These are phyloP conservation scores for Trichomonas vaginalis DNA, from an alignment of 208 protist species.

Conservation along the genomic window DNA sequence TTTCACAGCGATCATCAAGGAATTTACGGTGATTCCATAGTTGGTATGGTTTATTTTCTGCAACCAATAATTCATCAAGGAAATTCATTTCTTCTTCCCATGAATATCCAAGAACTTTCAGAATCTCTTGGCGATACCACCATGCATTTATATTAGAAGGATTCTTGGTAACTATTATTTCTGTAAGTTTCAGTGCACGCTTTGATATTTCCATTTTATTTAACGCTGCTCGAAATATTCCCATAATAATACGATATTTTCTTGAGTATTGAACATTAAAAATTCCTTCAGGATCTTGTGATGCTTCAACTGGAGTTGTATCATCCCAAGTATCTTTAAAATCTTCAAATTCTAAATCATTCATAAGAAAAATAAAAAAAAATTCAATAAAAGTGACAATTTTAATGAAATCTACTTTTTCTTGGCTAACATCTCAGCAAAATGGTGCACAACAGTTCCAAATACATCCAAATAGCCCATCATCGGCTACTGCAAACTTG, in stretches of 20 bases:
- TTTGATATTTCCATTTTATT: neutral
- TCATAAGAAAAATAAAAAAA: neutral
- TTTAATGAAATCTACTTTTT: too few relatives aligned
- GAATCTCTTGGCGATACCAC: neutral
- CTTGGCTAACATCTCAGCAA: too few relatives aligned
- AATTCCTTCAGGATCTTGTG: neutral
- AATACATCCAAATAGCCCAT: too few relatives aligned
- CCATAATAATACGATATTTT: neutral
- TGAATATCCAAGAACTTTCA: neutral
- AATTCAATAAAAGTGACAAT: too few relatives aligned
- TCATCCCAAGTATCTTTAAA: neutral
- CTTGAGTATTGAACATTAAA: neutral
- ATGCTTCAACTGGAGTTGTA: neutral
- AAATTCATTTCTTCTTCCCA: neutral
- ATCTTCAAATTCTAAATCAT: neutral
- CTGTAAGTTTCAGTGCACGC: neutral
- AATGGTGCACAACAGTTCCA: too few relatives aligned
- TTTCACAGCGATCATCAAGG: neutral
- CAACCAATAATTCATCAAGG: neutral
- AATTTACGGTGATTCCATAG: neutral
- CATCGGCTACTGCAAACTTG: too few relatives aligned
- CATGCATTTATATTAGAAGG: neutral
- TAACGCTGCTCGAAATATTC: neutral
- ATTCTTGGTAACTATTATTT: neutral
- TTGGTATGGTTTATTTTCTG: neutral